phyloP scores from a whole-genome alignment of 306 rosid species.

The Vigna hirtella region DNA sequence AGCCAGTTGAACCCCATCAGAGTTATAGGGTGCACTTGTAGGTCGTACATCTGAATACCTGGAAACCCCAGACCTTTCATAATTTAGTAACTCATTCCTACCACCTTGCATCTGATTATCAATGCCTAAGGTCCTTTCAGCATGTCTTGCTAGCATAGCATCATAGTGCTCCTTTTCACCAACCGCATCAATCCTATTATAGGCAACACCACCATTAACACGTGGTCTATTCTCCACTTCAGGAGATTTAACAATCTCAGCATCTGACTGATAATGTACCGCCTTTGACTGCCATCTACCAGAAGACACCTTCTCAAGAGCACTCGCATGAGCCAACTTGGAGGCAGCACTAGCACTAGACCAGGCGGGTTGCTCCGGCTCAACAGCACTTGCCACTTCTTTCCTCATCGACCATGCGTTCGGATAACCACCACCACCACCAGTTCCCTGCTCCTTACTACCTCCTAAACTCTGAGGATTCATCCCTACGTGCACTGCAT shows the following conservation, averaged over 20 bases:
- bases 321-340: conserved; percentile 90
- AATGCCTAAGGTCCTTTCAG: conserved; percentile 60
- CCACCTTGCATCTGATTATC: conserved; percentile 58
- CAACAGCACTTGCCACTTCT: conserved; percentile 66
- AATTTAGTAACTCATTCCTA: conserved; percentile 64
- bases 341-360: conserved; percentile 74
- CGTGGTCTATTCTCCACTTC: conserved; percentile 57
- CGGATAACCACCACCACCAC: conserved; percentile 49
- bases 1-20: conserved; percentile 55
- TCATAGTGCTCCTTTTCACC: conserved; percentile 64
- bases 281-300: conserved; percentile 95
- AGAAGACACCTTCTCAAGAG: conserved; percentile 91
- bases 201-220: conserved; percentile 45
- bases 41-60: conserved; percentile 54
- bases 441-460: conserved; percentile 55
- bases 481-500: conserved; percentile 45
- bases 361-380: conserved; percentile 67
- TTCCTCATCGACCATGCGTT: conserved; percentile 88
- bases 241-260: conserved; percentile 58
- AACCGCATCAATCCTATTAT: conserved; percentile 51
- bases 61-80: conserved; percentile 56
- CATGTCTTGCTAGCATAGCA: conserved; percentile 61
- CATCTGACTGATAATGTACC: conserved; percentile 62
- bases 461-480: conserved; percentile 60
- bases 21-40: conserved; percentile 42